Percentiles rank a stretch among this genome's conserved stretches.
Evolutionary conservation across 2,329 filamentous ascomycete species (phyloP).

Genomic region (Hymenoscyphus repandus): DNA sequence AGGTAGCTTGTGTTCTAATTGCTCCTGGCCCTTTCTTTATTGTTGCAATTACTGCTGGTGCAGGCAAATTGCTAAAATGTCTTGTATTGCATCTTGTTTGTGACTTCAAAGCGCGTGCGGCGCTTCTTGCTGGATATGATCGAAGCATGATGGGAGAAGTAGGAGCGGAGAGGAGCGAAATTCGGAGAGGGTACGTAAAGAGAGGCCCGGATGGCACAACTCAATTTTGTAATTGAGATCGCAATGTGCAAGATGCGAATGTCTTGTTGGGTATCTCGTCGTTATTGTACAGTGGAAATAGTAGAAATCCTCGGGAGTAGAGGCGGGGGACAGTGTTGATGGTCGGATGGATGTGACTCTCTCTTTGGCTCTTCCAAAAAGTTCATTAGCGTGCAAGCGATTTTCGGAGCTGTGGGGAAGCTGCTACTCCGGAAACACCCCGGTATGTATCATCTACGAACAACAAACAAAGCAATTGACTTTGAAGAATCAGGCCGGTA

Average conservation of each 20-base stretch:
- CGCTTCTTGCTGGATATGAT: constrained; percentile 42
- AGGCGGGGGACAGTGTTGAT: constrained; percentile 1
- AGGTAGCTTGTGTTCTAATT: constrained; percentile 45
- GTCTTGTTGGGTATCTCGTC: too few species aligned
- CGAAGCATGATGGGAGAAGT: constrained; percentile 38
- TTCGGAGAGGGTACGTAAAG: neutral
- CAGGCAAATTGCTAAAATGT: constrained; percentile 40
- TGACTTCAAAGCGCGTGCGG: constrained; percentile 39
- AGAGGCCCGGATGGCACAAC: neutral
- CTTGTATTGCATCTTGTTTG: constrained; percentile 26
- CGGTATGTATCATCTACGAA: neutral
- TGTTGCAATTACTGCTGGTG: constrained; percentile 27
- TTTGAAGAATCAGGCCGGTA: too few species aligned
- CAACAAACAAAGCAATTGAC: neutral
- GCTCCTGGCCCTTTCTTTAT: constrained; percentile 36
- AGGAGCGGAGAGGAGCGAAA: constrained; percentile 1
- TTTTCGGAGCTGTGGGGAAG: constrained; percentile 5
- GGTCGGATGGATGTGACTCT: neutral
- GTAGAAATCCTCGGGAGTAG: neutral
- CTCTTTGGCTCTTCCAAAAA: neutral
- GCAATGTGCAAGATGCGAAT: neutral
- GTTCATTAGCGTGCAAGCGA: constrained; percentile 7
- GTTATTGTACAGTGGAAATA: neutral
- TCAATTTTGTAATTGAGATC: neutral
- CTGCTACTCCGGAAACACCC: neutral